phyloP scores from a whole-genome alignment of 352 stramenopile species.

The Globisporangium heterothallicum region DNA sequence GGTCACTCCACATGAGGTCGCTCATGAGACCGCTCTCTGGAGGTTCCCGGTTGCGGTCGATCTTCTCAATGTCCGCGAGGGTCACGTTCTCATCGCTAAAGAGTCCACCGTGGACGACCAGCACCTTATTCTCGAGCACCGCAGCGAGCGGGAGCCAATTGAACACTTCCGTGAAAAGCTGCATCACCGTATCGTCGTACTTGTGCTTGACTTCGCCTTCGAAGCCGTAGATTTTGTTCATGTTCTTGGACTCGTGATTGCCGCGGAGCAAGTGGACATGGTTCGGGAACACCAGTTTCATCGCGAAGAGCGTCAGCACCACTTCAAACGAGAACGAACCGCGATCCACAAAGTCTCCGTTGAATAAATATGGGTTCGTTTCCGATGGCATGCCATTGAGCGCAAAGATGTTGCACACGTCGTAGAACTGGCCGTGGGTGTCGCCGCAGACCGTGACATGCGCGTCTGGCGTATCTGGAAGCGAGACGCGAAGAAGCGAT shows the following conservation, averaged over 20 bases:
- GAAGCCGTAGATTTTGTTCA: constrained; percentile 99
- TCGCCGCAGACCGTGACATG: constrained; percentile 97
- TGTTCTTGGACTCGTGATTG: constrained; percentile 99
- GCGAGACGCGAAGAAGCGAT: constrained; percentile 86
- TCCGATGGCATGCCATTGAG: constrained; percentile 94
- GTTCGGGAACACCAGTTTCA: constrained; percentile 93
- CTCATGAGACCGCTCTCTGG: constrained; percentile 91
- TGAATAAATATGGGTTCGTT: constrained; percentile 99
- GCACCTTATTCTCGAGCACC: constrained; percentile 92
- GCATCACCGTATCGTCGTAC: constrained; percentile 98
- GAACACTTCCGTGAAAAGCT: constrained; percentile 99
- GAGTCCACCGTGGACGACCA: constrained; percentile 98
- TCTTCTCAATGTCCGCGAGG: constrained; percentile 93
- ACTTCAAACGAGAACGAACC: constrained; percentile 98
- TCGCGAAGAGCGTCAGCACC: constrained; percentile 95
- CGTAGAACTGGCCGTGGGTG: constrained; percentile 99
- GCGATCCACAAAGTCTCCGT: constrained; percentile 99
- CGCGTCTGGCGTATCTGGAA: constrained; percentile 47
- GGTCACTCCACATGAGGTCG: constrained; percentile 94
- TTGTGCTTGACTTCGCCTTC: constrained; percentile 99
- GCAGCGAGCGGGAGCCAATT: constrained; percentile 94
- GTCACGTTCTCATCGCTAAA: constrained; percentile 93
- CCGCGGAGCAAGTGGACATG: constrained; percentile 93
- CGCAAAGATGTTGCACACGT: constrained; percentile 99
- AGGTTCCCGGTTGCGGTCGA: constrained; percentile 93